Conservation (phyloP, 1,284 basidiomycete genomes). For the Chondrostereum purpureum region DNA sequence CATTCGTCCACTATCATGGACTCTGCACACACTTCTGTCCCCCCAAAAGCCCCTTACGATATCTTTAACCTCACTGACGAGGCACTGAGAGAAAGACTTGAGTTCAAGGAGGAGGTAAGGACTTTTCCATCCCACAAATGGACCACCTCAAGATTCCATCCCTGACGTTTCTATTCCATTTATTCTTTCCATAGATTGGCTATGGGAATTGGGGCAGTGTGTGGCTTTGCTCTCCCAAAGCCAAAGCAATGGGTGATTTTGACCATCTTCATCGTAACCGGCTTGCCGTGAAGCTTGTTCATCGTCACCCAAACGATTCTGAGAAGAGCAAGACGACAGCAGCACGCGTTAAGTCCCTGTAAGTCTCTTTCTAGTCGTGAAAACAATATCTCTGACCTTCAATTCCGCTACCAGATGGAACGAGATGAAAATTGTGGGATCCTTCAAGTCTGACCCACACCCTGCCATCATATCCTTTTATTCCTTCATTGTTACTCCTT, state of each 20-base stretch:
- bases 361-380: conserved; percentile 23
- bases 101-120: conserved; percentile 2
- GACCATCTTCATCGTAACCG: conserved; percentile 39
- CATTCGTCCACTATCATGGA: neutral
- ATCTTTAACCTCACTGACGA: conserved; percentile 5
- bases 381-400: conserved; percentile 13
- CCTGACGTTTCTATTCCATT: conserved; percentile 1
- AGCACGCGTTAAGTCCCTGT: conserved; percentile 82
- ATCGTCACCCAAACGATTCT: conserved; percentile 57
- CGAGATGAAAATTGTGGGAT: conserved; percentile 88
- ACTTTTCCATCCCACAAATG: neutral
- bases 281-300: conserved; percentile 87
- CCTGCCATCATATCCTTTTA: conserved; percentile 88
- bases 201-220: conserved; percentile 86
- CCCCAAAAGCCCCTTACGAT: neutral
- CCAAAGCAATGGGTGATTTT: conserved; percentile 29
- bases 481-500: conserved; percentile 87
- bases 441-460: conserved; percentile 77
- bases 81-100: neutral
- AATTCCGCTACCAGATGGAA: conserved; percentile 61
- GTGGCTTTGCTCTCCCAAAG: conserved; percentile 66
- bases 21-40: neutral
- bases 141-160: neutral
- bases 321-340: conserved; percentile 59
- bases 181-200: conserved; percentile 53